Percentiles rank a stretch among this genome's conserved stretches.
These are phyloP conservation scores for Acacia confusa DNA, from an alignment of 306 rosid species.

Conservation along the genomic window DNA sequence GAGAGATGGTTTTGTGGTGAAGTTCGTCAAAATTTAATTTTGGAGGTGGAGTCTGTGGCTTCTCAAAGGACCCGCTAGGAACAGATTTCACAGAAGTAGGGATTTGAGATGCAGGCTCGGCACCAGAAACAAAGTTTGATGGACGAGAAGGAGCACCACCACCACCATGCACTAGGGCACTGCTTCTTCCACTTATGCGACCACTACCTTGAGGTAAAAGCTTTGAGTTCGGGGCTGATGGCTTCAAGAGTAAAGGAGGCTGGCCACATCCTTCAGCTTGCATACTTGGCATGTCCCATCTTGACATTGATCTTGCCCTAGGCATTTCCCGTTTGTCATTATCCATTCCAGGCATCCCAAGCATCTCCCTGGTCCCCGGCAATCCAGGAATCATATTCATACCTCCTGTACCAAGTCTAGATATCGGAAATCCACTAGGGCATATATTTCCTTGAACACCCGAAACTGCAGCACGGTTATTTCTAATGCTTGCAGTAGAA, in stretches of 20 bases:
- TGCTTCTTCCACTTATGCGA: constrained; percentile 60
- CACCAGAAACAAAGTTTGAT: constrained; percentile 33
- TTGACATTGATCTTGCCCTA: constrained; percentile 61
- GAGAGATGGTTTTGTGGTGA: constrained; percentile 57
- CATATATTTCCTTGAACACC: constrained; percentile 61
- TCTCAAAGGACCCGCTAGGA: constrained; percentile 47
- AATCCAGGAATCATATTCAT: constrained; percentile 98
- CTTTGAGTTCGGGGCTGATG: constrained; percentile 59
- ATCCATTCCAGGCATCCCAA: constrained; percentile 90
- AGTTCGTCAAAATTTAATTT: constrained; percentile 51
- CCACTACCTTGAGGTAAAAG: constrained; percentile 86
- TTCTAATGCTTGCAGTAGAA: constrained; percentile 83
- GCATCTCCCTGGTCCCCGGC: constrained; percentile 95
- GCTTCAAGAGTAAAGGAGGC: constrained; percentile 55
- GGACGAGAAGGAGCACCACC: constrained; percentile 58
- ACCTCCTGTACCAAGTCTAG: constrained; percentile 85
- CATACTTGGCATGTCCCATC: constrained; percentile 60
- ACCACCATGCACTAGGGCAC: constrained; percentile 83
- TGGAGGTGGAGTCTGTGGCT: constrained; percentile 54
- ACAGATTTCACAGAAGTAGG: constrained; percentile 49
- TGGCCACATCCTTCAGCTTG: constrained; percentile 69
- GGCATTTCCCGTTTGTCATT: constrained; percentile 88
- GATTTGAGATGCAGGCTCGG: constrained; percentile 51
- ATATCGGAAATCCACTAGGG: constrained; percentile 66
- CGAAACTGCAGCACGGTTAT: constrained; percentile 53